Evolutionary conservation across 495 filamentous ascomycete species (phyloP), one percentile per base, ranked within the genome.

Genomic region (Trichoderma asperelloides): DNA sequence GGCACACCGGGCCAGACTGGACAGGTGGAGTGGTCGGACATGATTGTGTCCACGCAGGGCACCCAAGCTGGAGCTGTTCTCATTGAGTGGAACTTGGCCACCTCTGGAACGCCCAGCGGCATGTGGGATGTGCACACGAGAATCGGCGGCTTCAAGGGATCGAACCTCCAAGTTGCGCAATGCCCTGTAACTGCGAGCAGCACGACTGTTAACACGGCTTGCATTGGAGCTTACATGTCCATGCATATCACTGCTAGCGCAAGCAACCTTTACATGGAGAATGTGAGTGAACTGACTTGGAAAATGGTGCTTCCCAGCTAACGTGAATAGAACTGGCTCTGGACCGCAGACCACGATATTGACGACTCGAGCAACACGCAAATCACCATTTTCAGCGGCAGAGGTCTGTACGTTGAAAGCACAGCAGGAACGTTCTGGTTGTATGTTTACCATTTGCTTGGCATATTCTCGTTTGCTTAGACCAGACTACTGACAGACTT

Each of bases 91-190:
- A 96, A 97, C 77, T 77, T 96, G 2, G 86, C 81, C 11, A 81
- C 82, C 16, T 74, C 82, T 5, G 76, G 80, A 1, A 85, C 86
- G 43, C 87, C 88, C 2, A 84, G 82, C 8, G 93, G 87, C 23
- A 87, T 96, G 81, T 97, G 92, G 92, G 93, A 97, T 75, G 89
- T 91, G 4, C 93, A 97, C 75, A 86, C 90, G 70, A 88, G 93
- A 60, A 84, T 91, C 65, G 88, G 92, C 63, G 93, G 93, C 12
- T 86, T 88, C 18, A 86, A 87, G 2, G 92, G 93, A 27, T 94
- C 92, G 2, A 76, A 86, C 27, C 81, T 96, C 18, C 91, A 94
- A 74, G 84, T 87, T 15, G 78, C 88, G 65, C 85, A 81, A 18
- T 96, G 92, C 74, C 70, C 83, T 12, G 89, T 89, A 72, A 86